Conservation (phyloP, 2,329 filamentous ascomycete genomes). For the Cadophora sp. region DNA sequence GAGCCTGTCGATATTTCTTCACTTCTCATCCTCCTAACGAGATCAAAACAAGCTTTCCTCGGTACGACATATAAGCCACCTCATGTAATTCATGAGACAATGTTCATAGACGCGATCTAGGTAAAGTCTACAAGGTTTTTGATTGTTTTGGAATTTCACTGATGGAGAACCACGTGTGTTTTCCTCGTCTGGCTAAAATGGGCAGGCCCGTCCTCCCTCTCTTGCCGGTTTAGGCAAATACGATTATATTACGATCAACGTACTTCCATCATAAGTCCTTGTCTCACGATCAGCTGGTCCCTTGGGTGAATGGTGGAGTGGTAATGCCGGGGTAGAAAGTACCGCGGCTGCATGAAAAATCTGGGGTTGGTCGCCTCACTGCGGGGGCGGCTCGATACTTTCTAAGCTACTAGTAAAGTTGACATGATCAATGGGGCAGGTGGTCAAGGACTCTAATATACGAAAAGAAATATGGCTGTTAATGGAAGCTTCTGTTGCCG, state of each 20-base stretch:
- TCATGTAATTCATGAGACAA: conserved; percentile 5
- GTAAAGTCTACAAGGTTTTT: not conserved
- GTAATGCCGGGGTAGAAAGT: conserved; percentile 13
- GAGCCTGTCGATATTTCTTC: conserved; percentile 8
- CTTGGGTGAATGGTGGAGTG: conserved; percentile 8
- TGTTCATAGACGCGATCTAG: not conserved
- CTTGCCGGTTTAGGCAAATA: conserved; percentile 16
- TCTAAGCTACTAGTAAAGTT: not conserved
- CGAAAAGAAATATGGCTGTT: not conserved
- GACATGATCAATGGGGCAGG: conserved; percentile 17
- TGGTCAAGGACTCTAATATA: conserved; percentile 4
- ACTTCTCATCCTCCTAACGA: conserved; percentile 1
- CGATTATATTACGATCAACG: conserved; percentile 16
- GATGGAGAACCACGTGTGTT: not conserved
- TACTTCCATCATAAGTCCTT: not conserved
- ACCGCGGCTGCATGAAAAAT: conserved; percentile 4
- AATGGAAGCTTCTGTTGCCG: conserved; percentile 14
- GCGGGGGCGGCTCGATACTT: conserved; percentile 1
- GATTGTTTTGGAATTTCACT: not conserved
- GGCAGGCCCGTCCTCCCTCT: conserved; percentile 6
- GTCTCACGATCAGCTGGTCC: conserved; percentile 16
- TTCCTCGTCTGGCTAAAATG: conserved; percentile 19
- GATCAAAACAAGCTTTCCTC: conserved; percentile 20
- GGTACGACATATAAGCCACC: not conserved
- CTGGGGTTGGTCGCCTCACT: conserved; percentile 9